phyloP scores from a whole-genome alignment of 495 filamentous ascomycete genomes.

The Tuber magnatum region DNA sequence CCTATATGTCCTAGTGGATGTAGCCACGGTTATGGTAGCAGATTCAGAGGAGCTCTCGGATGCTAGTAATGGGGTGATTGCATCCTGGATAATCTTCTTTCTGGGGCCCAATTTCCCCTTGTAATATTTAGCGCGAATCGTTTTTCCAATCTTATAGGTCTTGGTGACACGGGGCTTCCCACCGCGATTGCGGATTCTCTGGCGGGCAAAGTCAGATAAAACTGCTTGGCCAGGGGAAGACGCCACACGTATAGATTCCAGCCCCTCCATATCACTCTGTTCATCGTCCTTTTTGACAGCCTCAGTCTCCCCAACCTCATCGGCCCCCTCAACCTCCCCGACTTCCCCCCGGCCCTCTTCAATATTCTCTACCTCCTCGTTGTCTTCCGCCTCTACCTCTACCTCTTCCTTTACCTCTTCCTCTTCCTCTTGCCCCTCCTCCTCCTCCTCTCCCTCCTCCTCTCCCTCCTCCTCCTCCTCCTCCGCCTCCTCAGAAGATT shows the following conservation, averaged over 20 bases:
- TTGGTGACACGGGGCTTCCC: conserved; percentile 32
- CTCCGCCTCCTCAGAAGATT: not conserved
- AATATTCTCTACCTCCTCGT: not conserved
- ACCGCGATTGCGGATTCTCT: conserved; percentile 25
- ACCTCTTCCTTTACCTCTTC: not conserved
- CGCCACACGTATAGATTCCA: conserved; percentile 1
- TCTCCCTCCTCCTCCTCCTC: not conserved
- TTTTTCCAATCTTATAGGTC: conserved; percentile 40
- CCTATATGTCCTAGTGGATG: not conserved
- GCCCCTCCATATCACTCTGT: not conserved
- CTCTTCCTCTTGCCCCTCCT: not conserved
- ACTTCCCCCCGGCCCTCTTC: not conserved
- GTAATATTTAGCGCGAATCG: conserved; percentile 28
- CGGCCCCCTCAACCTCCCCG: not conserved
- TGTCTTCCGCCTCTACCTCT: not conserved
- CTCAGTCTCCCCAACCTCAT: not conserved
- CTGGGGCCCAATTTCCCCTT: conserved; percentile 34
- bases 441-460: not conserved
- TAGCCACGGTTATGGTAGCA: not conserved
- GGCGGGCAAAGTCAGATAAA: conserved; percentile 6
- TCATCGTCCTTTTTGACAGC: not conserved
- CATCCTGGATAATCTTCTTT: conserved; percentile 18
- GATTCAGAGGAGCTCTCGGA: not conserved
- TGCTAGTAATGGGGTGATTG: not conserved
- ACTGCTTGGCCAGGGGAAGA: not conserved